Conservation (phyloP, 2,329 filamentous ascomycete species). For the Fonsecaea multimorphosa region DNA sequence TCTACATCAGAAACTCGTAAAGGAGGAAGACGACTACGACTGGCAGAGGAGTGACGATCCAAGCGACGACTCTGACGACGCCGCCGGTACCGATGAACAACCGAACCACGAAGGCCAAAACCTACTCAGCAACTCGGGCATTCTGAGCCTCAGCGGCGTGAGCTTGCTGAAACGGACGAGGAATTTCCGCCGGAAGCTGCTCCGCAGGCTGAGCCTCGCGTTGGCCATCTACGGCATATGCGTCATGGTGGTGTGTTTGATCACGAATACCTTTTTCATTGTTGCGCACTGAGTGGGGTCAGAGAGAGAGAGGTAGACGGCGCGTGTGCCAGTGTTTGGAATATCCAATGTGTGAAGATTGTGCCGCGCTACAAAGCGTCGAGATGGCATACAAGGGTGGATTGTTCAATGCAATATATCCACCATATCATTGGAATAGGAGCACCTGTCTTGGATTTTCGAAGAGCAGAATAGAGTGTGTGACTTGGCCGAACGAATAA, state of each 20-base stretch:
- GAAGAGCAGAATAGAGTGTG: too few relatives aligned
- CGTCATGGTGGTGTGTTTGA: slow-evolving; percentile 88
- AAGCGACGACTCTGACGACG: slow-evolving; percentile 42
- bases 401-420: not conserved
- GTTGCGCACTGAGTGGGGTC: slow-evolving; percentile 61
- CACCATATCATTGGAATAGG: too few relatives aligned
- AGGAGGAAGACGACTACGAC: slow-evolving; percentile 80
- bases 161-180: slow-evolving; percentile 50
- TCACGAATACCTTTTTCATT: slow-evolving; percentile 82
- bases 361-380: not conserved
- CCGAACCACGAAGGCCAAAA: slow-evolving; percentile 47
- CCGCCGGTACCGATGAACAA: slow-evolving; percentile 57
- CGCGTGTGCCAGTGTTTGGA: not conserved
- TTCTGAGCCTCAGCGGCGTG: slow-evolving; percentile 62
- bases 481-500: too few relatives aligned
- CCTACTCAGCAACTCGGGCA: slow-evolving; percentile 48
- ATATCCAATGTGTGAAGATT: not conserved
- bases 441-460: too few relatives aligned
- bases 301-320: not conserved
- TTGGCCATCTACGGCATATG: slow-evolving; percentile 81
- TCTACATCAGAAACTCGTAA: slow-evolving; percentile 83
- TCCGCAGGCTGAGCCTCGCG: slow-evolving; percentile 75
- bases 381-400: not conserved
- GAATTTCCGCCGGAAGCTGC: slow-evolving; percentile 66
- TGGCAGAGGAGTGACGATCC: slow-evolving; percentile 58